Evolutionary conservation across 1,139 yeast genomes (phyloP), one percentile per base, ranked within the genome.

Genomic region (Yamadazyma buinensis): DNA sequence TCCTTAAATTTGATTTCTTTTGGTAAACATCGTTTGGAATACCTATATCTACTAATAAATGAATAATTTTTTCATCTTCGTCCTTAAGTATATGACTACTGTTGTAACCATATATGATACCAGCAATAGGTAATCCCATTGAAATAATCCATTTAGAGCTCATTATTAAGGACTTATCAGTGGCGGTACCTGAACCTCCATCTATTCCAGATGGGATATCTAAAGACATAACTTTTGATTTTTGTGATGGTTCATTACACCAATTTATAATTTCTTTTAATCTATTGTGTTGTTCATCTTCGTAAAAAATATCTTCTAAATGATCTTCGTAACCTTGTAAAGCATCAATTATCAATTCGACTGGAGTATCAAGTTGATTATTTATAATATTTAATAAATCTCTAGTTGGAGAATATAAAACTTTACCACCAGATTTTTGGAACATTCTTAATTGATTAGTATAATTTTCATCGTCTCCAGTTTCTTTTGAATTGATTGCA

Each of bases 141-240:
- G 90, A 81, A 9, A 83, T 72, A 34, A 86, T 72, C 69, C 78
- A 76, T 38, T 62, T 64, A 46, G 78, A 60, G 17, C 67, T 48
- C 23, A 51, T 51, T 31, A 68, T 44, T 14, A 54, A 43, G 3
- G 51, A 46, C 27, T 59, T 60, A 26, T 64, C 65, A 40, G 54
- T 54, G 2, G 61, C 51, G 5, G 80, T 70, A 7, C 95, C 96
- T 0, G 94, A 80, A 4, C 95, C 86, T 7, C 94, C 83, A 51
- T 87, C 95, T 28, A 84, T 67, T 7, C 96, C 96, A 0, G 90
- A 75, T 3, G 95, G 94, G 23, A 85, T 75, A 49, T 87, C 95
- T 19, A 88, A 56, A 0, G 95, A 83, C 64, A 85, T 62, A 11
- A 80, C 61, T 32, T 76, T 72, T 7, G 72, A 61, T 30, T 62